phyloP scores from a whole-genome alignment of 176 grass and related monocot species.

The Thinopyrum elongatum region DNA sequence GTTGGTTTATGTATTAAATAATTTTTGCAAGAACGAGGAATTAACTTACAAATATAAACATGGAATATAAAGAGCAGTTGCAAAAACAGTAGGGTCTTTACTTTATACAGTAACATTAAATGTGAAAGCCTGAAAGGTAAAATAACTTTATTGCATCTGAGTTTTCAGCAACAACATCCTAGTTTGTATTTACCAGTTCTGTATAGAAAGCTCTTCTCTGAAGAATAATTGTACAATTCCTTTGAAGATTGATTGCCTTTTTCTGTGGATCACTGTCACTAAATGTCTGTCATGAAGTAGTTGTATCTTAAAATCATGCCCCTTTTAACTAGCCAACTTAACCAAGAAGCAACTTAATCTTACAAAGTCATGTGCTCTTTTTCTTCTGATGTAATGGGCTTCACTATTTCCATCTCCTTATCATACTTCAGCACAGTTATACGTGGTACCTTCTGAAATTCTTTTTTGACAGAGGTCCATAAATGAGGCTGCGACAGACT shows the following conservation, averaged over 20 bases:
- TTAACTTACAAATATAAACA: not conserved
- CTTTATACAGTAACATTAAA: not conserved
- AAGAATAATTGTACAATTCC: slow-evolving; percentile 10
- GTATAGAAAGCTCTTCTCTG: not conserved
- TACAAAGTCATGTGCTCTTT: not conserved
- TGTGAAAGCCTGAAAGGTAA: not conserved
- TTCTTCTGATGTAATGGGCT: too few relatives aligned
- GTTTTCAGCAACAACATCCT: slow-evolving; percentile 2
- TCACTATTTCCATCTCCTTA: too few relatives aligned
- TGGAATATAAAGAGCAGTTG: slow-evolving; percentile 2
- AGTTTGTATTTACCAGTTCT: not conserved
- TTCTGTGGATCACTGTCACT: not conserved
- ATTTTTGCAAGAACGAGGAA: not conserved
- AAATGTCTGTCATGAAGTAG: slow-evolving; percentile 1
- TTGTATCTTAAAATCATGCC: not conserved
- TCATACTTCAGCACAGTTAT: not conserved
- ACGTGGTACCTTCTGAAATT: not conserved
- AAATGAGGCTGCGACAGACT: slow-evolving; percentile 81
- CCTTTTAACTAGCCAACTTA: not conserved
- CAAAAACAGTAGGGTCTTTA: not conserved
- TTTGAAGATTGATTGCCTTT: not conserved
- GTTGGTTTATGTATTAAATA: not conserved
- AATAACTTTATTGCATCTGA: not conserved
- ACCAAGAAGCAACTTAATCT: not conserved
- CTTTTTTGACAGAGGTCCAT: slow-evolving; percentile 64